Base-by-base conservation (phyloP, 1,139 yeast genomes). In the Eremothecium sinecaudum region DNA sequence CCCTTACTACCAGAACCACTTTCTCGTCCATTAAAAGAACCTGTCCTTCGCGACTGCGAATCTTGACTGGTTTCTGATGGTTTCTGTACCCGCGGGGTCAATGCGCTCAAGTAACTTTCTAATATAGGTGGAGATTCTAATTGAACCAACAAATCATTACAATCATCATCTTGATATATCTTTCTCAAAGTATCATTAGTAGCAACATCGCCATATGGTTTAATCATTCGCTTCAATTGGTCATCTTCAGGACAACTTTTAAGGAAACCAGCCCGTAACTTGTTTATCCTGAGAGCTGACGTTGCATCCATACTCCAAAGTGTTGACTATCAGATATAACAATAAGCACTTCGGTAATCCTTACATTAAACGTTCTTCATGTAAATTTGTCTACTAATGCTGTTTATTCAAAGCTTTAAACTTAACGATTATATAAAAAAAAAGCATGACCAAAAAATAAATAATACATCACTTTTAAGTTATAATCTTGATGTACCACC, bases 271-370 rank as follows among this genome's bases (percentile, higher is more conserved):
- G 60, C 50, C 31, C 61, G 39, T 23, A 57, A 33, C 22, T 42
- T 40, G 33, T 57, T 57, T 9, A 57, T n/a, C 21, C 30, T 27
- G 11, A 21, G 47, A n/a, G 51, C 43, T 9, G 41, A 32, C 4
- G 42, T 40, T 4, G 47, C 43, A 38, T 57, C 60, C 62, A 56
- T 57, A n/a, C n/a, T n/a, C n/a, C n/a, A n/a, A n/a, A n/a, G n/a
- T n/a, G n/a, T n/a, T n/a, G n/a, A n/a, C n/a, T n/a, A n/a, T n/a
- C n/a, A n/a, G n/a, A n/a, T n/a, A n/a, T n/a, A n/a, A n/a, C n/a
- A n/a, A n/a, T n/a, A n/a, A n/a, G n/a, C n/a, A n/a, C n/a, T n/a
- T n/a, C n/a, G n/a, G n/a, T n/a, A n/a, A n/a, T n/a, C n/a, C n/a
- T n/a, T n/a, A n/a, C n/a, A n/a, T n/a, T 13, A 21, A 21, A 21